These are phyloP conservation scores for Chaetomium globosum DNA, from an alignment of 2,329 filamentous ascomycete genomes.

Conservation along the genomic window DNA sequence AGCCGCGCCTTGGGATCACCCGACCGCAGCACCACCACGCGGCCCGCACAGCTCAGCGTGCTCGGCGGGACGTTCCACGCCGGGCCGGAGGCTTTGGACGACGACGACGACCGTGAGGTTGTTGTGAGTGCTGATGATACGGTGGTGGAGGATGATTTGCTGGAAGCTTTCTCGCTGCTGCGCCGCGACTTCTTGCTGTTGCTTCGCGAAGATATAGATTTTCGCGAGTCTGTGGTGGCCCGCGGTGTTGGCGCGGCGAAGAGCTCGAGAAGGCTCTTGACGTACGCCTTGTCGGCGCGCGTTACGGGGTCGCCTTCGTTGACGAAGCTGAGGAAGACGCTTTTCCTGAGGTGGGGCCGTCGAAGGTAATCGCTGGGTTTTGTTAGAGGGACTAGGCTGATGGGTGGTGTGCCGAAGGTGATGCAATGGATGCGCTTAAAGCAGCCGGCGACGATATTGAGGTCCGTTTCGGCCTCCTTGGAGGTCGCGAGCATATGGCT, in stretches of 20 bases:
- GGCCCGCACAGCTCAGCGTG: constrained; percentile 70
- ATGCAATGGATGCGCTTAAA: constrained; percentile 83
- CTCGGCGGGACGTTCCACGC: constrained; percentile 68
- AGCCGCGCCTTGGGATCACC: constrained; percentile 44
- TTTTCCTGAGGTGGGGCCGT: constrained; percentile 57
- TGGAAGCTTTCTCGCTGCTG: background rate
- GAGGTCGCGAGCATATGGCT: constrained; percentile 73
- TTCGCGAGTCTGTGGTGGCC: background rate
- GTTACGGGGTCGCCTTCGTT: constrained; percentile 86
- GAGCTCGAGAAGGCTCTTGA: constrained; percentile 71
- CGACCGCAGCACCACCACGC: constrained; percentile 67
- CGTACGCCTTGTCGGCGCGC: constrained; percentile 74
- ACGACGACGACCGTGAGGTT: background rate
- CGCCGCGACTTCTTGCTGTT: constrained; percentile 5
- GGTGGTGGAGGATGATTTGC: background rate
- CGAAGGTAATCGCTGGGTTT: constrained; percentile 53
- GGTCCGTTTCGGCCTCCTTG: constrained; percentile 62
- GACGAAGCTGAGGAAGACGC: constrained; percentile 75
- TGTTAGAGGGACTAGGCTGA: constrained; percentile 69
- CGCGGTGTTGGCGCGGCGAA: constrained; percentile 63
- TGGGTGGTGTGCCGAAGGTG: constrained; percentile 80
- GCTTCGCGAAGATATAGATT: constrained; percentile 8
- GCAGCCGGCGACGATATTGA: constrained; percentile 67
- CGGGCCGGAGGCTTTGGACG: constrained; percentile 40
- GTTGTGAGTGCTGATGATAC: constrained; percentile 9